Evolutionary conservation across 2,329 filamentous ascomycete species (phyloP), one percentile per base, ranked within the genome.

Genomic region (Corniculantispora saksenae): DNA sequence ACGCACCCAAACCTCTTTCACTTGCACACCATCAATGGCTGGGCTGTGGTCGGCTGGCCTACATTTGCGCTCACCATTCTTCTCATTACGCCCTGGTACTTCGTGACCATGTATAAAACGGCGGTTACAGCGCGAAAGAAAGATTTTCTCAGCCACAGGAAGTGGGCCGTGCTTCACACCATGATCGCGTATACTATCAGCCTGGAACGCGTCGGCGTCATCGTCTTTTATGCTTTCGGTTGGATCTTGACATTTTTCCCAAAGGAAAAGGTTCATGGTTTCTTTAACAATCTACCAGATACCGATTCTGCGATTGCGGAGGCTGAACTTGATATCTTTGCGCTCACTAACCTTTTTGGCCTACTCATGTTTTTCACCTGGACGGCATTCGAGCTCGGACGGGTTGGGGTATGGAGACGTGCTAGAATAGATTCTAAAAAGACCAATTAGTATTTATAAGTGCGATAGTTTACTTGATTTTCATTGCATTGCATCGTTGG

Each of bases 131-230:
- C 57, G 23, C 48, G 57, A 1, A 29, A 57, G 23, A 40, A n/a
- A 6, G 43, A 61, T 6, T 65, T 56, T 23, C 57, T 8, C 9
- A 15, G n/a, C 10, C 63, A 65, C 43, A 17, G 56, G 7, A 47
- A 51, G n/a, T 65, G 63, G 63, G 57, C 57, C 3, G 51, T 57
- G 12, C 29, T 65, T 27, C 63, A 65, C 40, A 65, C 63, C 17
- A 50, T 61, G 6, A 15, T 10, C 29, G 57, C 57, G 2, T 38
- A 29, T 27, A 15, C 29, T 35, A 61, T 65, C 29, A 48, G 27
- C 2, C 13, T 61, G 7, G 57, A 65, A 57, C 57, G 63, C 1
- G 12, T 65, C 1, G 8, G 9, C 3, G 1, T 57, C 12, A 25
- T 50, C 19, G 3, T 38, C n/a, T 23, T 61, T 6, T 51, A 55